Percentiles rank a stretch among this genome's conserved stretches.
Evolutionary conservation across 495 filamentous ascomycete genomes (phyloP).

Genomic region (Sphaerosporella brunnea): DNA sequence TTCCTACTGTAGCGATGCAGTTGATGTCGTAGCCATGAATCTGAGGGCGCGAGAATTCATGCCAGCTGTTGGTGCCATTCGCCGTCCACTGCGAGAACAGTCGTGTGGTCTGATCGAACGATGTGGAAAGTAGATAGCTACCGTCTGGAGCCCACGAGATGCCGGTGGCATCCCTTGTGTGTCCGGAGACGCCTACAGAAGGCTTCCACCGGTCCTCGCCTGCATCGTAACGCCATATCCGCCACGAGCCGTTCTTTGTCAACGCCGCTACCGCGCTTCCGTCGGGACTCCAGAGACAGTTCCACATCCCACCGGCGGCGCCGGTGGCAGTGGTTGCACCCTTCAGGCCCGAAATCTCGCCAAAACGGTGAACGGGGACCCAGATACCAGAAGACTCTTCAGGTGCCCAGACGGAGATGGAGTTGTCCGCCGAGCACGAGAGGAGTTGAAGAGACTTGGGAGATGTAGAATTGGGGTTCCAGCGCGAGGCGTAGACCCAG

Average conservation of each 20-base stretch:
- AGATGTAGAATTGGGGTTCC: slow-evolving; percentile 36
- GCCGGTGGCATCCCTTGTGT: slow-evolving; percentile 60
- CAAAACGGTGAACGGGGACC: slow-evolving; percentile 66
- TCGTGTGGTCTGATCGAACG: slow-evolving; percentile 86
- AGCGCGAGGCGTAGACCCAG: slow-evolving; percentile 81
- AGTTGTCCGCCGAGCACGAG: slow-evolving; percentile 87
- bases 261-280: slow-evolving; percentile 58
- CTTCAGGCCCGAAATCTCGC: slow-evolving; percentile 84
- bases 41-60: slow-evolving; percentile 87
- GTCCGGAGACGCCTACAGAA: slow-evolving; percentile 60
- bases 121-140: slow-evolving; percentile 70
- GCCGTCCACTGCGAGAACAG: slow-evolving; percentile 67
- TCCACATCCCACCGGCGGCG: slow-evolving; percentile 91
- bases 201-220: slow-evolving; percentile 54
- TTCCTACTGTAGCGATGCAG: slow-evolving; percentile 59
- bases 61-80: slow-evolving; percentile 45
- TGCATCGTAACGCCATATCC: slow-evolving; percentile 48
- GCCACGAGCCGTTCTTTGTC: slow-evolving; percentile 84
- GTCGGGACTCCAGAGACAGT: slow-evolving; percentile 75
- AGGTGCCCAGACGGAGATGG: slow-evolving; percentile 76
- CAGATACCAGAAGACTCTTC: slow-evolving; percentile 73
- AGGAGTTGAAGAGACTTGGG: slow-evolving; percentile 48
- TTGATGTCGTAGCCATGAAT: slow-evolving; percentile 98
- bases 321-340: slow-evolving; percentile 90
- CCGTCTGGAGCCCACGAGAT: slow-evolving; percentile 73